Evolutionary conservation across 768 basidiomycete species (phyloP), one percentile per base, ranked within the genome.

Genomic region (Leccinum sublutescens): DNA sequence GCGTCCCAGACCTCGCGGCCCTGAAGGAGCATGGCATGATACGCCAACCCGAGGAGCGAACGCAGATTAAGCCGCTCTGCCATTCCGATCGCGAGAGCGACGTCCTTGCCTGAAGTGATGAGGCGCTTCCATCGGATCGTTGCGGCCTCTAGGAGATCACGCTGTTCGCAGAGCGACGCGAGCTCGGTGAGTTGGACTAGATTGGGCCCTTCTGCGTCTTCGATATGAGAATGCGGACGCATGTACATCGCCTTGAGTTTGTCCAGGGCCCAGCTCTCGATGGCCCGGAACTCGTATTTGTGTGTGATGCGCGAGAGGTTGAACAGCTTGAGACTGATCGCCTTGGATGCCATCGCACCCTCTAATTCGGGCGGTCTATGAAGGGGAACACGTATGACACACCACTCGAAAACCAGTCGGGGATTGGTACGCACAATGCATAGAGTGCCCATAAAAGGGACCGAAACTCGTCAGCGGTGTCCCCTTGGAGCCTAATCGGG

Each of bases 361-460:
- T 78, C 79, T 25, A 82, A 74, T 23, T 83, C 80, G 5, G 77
- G 77, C 8, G 77, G 75, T 48, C 83, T 84, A 62, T 47, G 29
- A 45, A 51, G 38, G 31, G 17, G 29, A 11, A 19, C 40, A 52
- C 36, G 56, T 50, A 31, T 45, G 40, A 33, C 52, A 51, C 55
- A 57, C 52, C 61, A 49, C 50, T 57, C 15, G 52, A 33, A 21
- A 38, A 2, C 0, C 11, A 38, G 31, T 56, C 48, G 57, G 38
- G 40, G 49, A 55, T 23, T 54, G 52, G 51, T 52, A 77, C 82
- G 67, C 72, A 85, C 84, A 77, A 66, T 0, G 80, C 78, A 63
- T 84, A 79, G 50, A 83, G 65, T 3, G 79, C 77, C 81, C 82
- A 85, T 36, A 85, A 69, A 40, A 86, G 74, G 4, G 80, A 81